A percentile compares a stretch with the other conserved stretches of the same genome.
phyloP scores from a whole-genome alignment of 1,284 basidiomycete species.

The Sutorius eximius region DNA sequence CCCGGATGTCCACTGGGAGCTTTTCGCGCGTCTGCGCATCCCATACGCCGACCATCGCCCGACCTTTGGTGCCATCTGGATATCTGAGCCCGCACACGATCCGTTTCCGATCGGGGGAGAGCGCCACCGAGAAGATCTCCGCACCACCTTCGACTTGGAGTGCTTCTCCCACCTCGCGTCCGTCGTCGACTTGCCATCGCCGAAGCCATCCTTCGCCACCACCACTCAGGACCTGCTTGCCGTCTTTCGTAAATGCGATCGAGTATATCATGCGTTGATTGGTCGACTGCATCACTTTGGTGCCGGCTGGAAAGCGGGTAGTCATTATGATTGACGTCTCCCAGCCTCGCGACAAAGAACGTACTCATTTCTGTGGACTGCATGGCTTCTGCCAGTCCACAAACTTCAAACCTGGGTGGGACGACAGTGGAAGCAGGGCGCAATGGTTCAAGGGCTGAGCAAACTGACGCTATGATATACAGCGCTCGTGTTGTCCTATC shows the following conservation, averaged over 20 bases:
- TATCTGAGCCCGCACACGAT: not conserved
- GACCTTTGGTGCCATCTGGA: not conserved
- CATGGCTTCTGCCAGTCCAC: not conserved
- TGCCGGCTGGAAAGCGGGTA: not conserved
- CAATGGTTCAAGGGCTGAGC: too few relatives aligned
- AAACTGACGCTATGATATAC: not conserved
- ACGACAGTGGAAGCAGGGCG: not conserved
- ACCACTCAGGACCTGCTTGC: not conserved
- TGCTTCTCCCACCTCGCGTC: not conserved
- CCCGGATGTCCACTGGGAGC: not conserved
- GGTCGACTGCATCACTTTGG: not conserved
- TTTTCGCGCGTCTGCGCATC: not conserved
- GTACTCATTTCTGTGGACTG: not conserved
- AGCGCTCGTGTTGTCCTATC: not conserved
- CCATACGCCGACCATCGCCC: not conserved
- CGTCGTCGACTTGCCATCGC: not conserved
- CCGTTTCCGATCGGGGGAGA: not conserved
- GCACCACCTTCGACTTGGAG: not conserved
- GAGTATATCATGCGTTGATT: not conserved
- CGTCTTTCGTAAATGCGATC: not conserved
- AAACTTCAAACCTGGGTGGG: not conserved
- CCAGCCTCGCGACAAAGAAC: not conserved
- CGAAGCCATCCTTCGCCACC: not conserved
- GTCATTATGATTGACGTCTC: not conserved
- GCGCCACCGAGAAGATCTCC: not conserved